Base-by-base conservation (phyloP, 164 flowering plant genomes). In the Amborella trichopoda region DNA sequence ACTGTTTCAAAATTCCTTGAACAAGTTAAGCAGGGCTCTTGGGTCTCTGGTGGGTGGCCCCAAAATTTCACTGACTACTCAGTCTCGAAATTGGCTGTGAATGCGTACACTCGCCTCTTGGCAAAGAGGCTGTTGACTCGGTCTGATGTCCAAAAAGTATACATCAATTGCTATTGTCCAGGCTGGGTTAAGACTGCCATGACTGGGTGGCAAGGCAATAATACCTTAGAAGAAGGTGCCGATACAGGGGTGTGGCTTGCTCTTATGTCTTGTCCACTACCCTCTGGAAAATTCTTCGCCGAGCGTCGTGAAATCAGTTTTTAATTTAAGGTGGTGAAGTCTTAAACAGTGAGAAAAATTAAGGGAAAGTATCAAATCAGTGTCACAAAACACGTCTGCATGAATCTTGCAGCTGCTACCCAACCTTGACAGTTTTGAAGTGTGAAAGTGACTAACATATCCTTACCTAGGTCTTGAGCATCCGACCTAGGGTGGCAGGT, bases 181-280 rank as follows among this genome's bases (percentile, higher is more conserved):
- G 99, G 99, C 5, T 82, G 84, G 95, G 96, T 88, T 54, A 83
- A 78, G 63, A 93, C 99, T 30, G 95, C 87, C 16, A 74, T 93
- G 94, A 93, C 89, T 3, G 94, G 87, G 37, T 93, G 83, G 84
- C 78, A 74, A 9, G 99, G 99, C 6, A 80, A 79, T 53, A 63
- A 71, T 32, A 60, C 89, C 21, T 72, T 75, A 3, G 91, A 79
- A 41, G 76, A 79, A 38, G 99, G 77, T 13, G 99, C 96, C 26
- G 99, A 93, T 42, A 93, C 99, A 1, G 96, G 78, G 24, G 95
- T 93, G 8, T 93, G 96, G 96, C 80, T 83, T 24, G 74, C 96
- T 26, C 60, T 88, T 59, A 77, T 82, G 43, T 89, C 96, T 1
- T 82, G 72, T 23, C 74, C 69, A 40, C 73, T 64, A 32, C 68